Evolutionary conservation across 2,329 filamentous ascomycete genomes (phyloP).

Genomic region (Apiospora aurea): DNA sequence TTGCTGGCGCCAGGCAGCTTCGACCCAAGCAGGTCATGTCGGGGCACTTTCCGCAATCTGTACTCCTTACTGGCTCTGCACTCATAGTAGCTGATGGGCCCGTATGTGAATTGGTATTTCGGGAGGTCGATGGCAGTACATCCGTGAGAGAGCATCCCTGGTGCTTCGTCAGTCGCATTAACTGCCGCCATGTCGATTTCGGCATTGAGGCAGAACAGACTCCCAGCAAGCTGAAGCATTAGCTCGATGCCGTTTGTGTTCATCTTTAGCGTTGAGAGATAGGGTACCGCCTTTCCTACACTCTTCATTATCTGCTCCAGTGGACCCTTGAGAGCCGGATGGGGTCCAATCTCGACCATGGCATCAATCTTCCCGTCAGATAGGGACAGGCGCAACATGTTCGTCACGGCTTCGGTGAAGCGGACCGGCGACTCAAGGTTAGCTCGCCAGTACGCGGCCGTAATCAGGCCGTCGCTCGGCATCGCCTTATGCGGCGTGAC

Average conservation of each 20-base stretch:
- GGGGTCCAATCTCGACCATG: constrained; percentile 30
- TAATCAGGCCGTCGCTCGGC: constrained; percentile 1
- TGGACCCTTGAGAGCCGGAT: constrained; percentile 27
- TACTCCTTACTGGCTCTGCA: constrained; percentile 27
- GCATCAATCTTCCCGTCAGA: not conserved
- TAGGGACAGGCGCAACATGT: not conserved
- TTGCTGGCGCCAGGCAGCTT: constrained; percentile 27
- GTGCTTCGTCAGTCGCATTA: constrained; percentile 29
- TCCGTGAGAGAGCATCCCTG: constrained; percentile 24
- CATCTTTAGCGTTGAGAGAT: constrained; percentile 23
- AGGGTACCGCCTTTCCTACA: not conserved
- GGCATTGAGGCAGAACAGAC: constrained; percentile 25
- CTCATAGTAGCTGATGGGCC: constrained; percentile 28
- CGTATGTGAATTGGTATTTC: constrained; percentile 30
- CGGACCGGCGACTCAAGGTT: constrained; percentile 31
- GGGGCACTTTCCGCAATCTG: constrained; percentile 28
- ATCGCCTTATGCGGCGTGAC: constrained; percentile 2
- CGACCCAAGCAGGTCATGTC: constrained; percentile 30
- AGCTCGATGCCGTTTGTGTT: constrained; percentile 15
- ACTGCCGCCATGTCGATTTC: constrained; percentile 25
- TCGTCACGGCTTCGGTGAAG: constrained; percentile 26
- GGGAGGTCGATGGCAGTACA: constrained; percentile 25
- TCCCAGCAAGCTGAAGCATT: constrained; percentile 26
- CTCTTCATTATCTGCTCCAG: constrained; percentile 28
- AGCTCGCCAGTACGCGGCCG: constrained; percentile 28